A percentile compares a stretch with the other conserved stretches of the same genome.
phyloP scores from a whole-genome alignment of 805 yeast species.

The Hanseniaspora meyeri region DNA sequence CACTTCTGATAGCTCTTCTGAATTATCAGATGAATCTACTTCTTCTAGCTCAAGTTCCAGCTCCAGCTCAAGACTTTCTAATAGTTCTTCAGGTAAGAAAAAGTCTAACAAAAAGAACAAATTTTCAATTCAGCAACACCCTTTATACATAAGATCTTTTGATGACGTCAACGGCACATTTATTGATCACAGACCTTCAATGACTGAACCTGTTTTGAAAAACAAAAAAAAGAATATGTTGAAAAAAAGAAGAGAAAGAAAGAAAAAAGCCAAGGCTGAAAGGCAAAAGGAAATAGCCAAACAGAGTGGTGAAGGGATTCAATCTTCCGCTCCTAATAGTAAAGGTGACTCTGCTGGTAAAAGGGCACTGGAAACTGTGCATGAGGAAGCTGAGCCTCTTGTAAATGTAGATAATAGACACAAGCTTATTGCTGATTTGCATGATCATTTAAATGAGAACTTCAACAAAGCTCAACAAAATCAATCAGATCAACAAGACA shows the following conservation, averaged over 20 bases:
- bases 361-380: slow-evolving; percentile 4
- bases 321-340: background rate
- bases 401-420: background rate
- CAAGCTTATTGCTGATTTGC: slow-evolving; percentile 6
- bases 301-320: background rate
- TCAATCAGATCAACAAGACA: background rate
- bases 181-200: slow-evolving; percentile 14
- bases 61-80: background rate
- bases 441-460: slow-evolving; percentile 1
- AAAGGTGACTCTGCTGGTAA: background rate
- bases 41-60: background rate
- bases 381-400: slow-evolving; percentile 5
- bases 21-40: background rate
- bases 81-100: slow-evolving; percentile 3
- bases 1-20: background rate
- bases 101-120: slow-evolving; percentile 1
- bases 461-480: background rate
- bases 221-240: slow-evolving; percentile 9
- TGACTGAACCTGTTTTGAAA: slow-evolving; percentile 13
- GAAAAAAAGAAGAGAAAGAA: slow-evolving; percentile 17
- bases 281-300: slow-evolving; percentile 24
- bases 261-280: slow-evolving; percentile 12
- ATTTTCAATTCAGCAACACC: slow-evolving; percentile 9
- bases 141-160: slow-evolving; percentile 12
- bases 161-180: slow-evolving; percentile 14